These are phyloP conservation scores for Flaveria ramosissima DNA, from an alignment of 129 eudicot genomes.

Conservation along the genomic window DNA sequence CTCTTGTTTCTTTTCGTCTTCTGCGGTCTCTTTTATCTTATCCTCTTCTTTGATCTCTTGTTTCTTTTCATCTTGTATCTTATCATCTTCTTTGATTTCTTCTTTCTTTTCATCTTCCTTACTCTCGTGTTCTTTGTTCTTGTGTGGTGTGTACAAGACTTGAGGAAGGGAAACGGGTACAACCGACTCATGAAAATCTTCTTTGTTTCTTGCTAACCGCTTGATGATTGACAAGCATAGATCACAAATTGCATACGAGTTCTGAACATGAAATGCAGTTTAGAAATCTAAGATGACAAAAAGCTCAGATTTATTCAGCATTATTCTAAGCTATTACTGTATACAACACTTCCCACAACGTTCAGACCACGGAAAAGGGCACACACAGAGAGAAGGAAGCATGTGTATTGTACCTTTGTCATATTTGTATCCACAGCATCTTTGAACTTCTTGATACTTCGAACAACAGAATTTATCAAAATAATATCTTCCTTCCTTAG, in stretches of 20 bases:
- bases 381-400: not conserved
- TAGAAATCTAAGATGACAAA: constrained; percentile 18
- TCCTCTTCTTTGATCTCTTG: constrained; percentile 20
- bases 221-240: constrained; percentile 71
- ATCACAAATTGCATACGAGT: constrained; percentile 80
- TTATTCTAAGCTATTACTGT: not conserved
- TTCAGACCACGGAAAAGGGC: no score
- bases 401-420: constrained; percentile 58
- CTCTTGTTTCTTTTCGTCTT: constrained; percentile 29
- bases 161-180: constrained; percentile 59
- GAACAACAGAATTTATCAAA: constrained; percentile 52
- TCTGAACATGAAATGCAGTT: constrained; percentile 55
- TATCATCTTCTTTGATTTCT: constrained; percentile 11
- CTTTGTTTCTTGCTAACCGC: constrained; percentile 53
- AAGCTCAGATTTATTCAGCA: not conserved
- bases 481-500: constrained; percentile 49
- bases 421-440: constrained; percentile 60
- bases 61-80: constrained; percentile 7
- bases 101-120: constrained; percentile 42
- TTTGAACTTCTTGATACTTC: constrained; percentile 61
- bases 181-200: constrained; percentile 44
- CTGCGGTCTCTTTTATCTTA: constrained; percentile 16
- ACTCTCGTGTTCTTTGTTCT: constrained; percentile 49
- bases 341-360: no score
- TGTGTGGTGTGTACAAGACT: constrained; percentile 56